Conservation (phyloP, 768 basidiomycete genomes). For the Panaeolus papilionaceus region DNA sequence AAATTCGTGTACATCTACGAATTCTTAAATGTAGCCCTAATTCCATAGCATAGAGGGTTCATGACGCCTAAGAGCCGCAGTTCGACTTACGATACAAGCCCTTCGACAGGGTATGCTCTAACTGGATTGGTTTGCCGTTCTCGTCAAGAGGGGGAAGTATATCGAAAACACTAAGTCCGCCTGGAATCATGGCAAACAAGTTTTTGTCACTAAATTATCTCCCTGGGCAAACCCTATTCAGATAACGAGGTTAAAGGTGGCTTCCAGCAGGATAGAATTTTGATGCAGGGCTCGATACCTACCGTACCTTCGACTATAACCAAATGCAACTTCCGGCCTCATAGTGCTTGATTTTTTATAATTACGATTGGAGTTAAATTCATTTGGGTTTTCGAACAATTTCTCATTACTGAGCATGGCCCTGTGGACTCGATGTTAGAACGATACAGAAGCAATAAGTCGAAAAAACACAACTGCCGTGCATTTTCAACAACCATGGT, state of each 20-base stretch:
- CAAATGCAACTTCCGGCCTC: slow-evolving; percentile 24
- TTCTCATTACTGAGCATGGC: slow-evolving; percentile 55
- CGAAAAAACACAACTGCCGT: slow-evolving; percentile 39
- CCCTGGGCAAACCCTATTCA: slow-evolving; percentile 46
- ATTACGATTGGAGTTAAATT: slow-evolving; percentile 51
- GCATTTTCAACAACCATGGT: slow-evolving; percentile 51
- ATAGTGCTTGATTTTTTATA: background rate
- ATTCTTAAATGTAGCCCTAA: too few species aligned
- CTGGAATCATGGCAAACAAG: slow-evolving; percentile 33
- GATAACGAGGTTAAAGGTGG: background rate
- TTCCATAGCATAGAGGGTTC: too few species aligned
- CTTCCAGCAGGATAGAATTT: background rate
- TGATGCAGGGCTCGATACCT: background rate
- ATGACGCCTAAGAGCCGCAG: too few species aligned
- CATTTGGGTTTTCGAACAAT: slow-evolving; percentile 53
- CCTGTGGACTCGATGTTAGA: slow-evolving; percentile 37
- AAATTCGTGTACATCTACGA: too few species aligned
- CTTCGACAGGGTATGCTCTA: background rate
- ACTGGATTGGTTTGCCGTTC: slow-evolving; percentile 24
- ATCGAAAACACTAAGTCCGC: slow-evolving; percentile 30
- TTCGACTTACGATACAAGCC: background rate
- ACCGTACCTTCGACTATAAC: slow-evolving; percentile 32
- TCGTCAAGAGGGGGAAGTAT: slow-evolving; percentile 31
- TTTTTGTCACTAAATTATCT: slow-evolving; percentile 47
- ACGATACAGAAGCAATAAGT: background rate